phyloP scores from a whole-genome alignment of 495 filamentous ascomycete species.

The Durotheca rogersii region DNA sequence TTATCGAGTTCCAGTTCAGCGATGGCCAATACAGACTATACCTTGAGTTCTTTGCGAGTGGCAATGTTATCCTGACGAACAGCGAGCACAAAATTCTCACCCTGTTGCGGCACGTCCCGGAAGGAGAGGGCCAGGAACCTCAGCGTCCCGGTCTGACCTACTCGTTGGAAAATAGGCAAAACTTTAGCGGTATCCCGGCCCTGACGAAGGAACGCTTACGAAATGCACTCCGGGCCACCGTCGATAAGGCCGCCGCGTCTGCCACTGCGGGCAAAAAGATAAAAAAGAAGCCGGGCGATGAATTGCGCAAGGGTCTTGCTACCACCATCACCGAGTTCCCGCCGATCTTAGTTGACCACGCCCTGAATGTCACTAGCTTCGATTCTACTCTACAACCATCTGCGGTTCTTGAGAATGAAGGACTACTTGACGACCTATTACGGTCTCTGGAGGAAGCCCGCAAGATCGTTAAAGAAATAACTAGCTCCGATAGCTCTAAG shows the following conservation, averaged over 20 bases:
- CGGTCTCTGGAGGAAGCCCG: slow-evolving; percentile 67
- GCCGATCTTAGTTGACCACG: slow-evolving; percentile 83
- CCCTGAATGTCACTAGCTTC: slow-evolving; percentile 65
- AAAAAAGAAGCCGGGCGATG: slow-evolving; percentile 75
- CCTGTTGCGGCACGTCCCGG: slow-evolving; percentile 74
- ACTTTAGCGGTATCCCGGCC: slow-evolving; percentile 69
- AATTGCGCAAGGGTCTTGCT: slow-evolving; percentile 74
- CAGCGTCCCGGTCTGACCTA: slow-evolving; percentile 78
- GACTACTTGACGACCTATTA: slow-evolving; percentile 63
- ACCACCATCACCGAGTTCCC: slow-evolving; percentile 83
- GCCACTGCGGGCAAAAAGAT: slow-evolving; percentile 59
- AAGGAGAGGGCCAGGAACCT: slow-evolving; percentile 70
- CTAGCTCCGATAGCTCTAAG: slow-evolving; percentile 55
- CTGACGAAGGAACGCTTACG: slow-evolving; percentile 71
- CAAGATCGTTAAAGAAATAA: slow-evolving; percentile 61
- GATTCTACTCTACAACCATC: slow-evolving; percentile 64
- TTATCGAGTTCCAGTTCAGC: slow-evolving; percentile 89
- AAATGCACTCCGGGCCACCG: slow-evolving; percentile 65
- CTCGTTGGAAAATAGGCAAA: slow-evolving; percentile 77
- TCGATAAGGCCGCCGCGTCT: slow-evolving; percentile 51
- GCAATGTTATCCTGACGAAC: slow-evolving; percentile 91
- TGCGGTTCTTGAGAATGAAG: slow-evolving; percentile 65
- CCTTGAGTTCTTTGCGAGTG: slow-evolving; percentile 91
- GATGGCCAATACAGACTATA: slow-evolving; percentile 86
- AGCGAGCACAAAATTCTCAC: slow-evolving; percentile 73